Base-by-base conservation (phyloP, 495 filamentous ascomycete species). In the Talaromyces ruber region DNA sequence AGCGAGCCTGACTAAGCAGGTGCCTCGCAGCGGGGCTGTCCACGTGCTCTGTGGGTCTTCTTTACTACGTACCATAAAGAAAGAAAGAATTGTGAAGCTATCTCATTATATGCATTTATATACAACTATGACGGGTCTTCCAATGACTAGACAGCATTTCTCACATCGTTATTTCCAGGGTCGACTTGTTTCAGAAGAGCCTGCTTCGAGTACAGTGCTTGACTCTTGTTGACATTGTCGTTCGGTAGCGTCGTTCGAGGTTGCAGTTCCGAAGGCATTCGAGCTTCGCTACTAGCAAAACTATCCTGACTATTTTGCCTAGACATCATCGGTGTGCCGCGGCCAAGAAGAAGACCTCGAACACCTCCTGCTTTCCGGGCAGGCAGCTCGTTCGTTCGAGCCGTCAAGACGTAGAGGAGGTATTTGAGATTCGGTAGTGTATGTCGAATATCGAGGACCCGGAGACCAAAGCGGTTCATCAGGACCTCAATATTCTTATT, bases 401-500 rank as follows among this genome's bases (percentile, higher is more conserved):
- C 88, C 22, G 88, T 90, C 51, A 91, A 85, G 4, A 96, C 86
- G 64, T 91, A 95, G 3, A 97, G 76, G n/a, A 97, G 74, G 63
- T 95, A 96, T 73, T 96, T 96, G 21, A 98, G 74, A 66, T 98
- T 98, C 39, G 92, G 90, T 16, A 97, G 77, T 3, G 93, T 98
- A 62, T 96, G 90, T 0, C 94, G 80, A 14, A 96, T 88, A 71
- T 98, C 94, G 43, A 96, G 80, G 9, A 92, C 83, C 51, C 85
- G 83, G 2, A 97, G 70, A 0, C 88, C 89, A 61, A 88, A 84
- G n/a, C 82, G 78, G 61, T 80, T 83, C 64, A 92, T 89, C 29
- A 98, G 78, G 45, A 89, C 81, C 74, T 98, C 93, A 52, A 98
- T 90, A 66, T 97, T 81, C 68, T 97, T 93, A 73, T 98, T 97